Evolutionary conservation across 2,329 filamentous ascomycete species (phyloP).

Genomic region (Aureobasidium uvarum): DNA sequence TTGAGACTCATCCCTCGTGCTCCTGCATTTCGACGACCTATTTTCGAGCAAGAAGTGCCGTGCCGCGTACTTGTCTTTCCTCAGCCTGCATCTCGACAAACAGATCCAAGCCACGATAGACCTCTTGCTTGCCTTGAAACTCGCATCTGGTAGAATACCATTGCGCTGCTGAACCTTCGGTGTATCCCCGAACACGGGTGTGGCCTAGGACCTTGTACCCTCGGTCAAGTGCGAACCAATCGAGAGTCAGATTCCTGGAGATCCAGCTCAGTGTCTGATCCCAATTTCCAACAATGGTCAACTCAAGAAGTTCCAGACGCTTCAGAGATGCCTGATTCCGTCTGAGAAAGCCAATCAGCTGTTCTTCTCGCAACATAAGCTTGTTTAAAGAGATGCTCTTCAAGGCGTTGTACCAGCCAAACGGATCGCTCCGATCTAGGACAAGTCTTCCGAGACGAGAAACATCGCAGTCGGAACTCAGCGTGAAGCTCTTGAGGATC

Average conservation of each 20-base stretch:
- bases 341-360: not conserved
- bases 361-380: not conserved
- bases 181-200: accelerated
- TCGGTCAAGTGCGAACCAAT: not conserved
- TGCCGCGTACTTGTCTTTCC: not conserved
- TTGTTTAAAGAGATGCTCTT: not conserved
- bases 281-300: not conserved
- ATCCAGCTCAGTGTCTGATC: not conserved
- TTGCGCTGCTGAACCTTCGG: not conserved
- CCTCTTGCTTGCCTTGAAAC: not conserved
- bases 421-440: not conserved
- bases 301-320: not conserved
- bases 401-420: not conserved
- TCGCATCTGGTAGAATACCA: not conserved
- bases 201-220: not conserved
- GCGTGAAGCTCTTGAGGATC: not conserved
- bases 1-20: not conserved
- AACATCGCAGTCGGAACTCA: not conserved
- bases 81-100: not conserved
- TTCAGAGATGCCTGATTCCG: not conserved
- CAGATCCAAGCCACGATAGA: not conserved
- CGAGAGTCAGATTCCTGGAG: not conserved
- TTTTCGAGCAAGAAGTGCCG: not conserved
- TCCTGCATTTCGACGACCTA: not conserved
- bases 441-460: no score